A percentile compares a stretch with the other conserved stretches of the same genome.
These are phyloP conservation scores for Dictyostelium capitatum DNA, from an alignment of 78 protist genomes.

Conservation along the genomic window DNA sequence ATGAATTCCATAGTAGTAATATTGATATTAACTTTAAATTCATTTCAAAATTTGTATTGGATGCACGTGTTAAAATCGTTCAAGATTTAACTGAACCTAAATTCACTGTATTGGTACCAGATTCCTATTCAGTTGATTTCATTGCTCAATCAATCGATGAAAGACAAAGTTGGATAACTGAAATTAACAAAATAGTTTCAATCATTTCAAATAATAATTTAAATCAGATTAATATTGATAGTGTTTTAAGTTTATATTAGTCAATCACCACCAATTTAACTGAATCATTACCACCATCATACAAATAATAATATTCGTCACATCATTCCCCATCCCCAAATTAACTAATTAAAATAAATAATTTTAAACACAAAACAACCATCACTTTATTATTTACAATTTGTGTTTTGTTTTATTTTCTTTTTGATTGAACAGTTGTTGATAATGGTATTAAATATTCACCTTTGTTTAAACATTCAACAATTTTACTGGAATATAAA, in stretches of 20 bases:
- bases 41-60: conserved; percentile 24
- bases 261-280: no score
- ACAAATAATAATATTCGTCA: no score
- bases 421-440: no score
- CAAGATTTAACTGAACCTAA: conserved; percentile 61
- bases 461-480: not conserved
- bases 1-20: conserved; percentile 22
- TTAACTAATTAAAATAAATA: no score
- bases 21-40: conserved; percentile 31
- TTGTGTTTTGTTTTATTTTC: no score
- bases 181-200: conserved; percentile 28
- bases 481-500: not conserved
- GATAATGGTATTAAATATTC: not conserved
- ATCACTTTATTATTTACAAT: no score
- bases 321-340: no score
- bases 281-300: no score
- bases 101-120: conserved; percentile 52
- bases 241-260: no score
- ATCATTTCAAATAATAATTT: conserved; percentile 37
- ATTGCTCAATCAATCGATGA: conserved; percentile 29
- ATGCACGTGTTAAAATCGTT: conserved; percentile 63
- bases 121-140: conserved; percentile 37
- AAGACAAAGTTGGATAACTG: conserved; percentile 56
- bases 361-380: no score
- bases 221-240: conserved; percentile 7